Conservation (phyloP, 2,329 filamentous ascomycete genomes). For the Nannizziopsis arthrosporioides region DNA sequence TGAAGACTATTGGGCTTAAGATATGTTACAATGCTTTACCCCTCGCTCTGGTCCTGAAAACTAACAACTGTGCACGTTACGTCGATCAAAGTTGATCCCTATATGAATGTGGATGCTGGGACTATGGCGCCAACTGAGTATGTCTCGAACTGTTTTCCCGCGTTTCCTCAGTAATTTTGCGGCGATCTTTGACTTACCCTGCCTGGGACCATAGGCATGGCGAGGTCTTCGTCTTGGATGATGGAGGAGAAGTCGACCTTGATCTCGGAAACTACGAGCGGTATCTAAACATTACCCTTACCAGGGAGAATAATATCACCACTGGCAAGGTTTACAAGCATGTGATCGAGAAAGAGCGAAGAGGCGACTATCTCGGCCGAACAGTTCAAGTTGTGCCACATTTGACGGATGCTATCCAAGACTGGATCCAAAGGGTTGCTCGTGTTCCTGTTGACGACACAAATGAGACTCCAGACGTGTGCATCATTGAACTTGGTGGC, state of each 20-base stretch:
- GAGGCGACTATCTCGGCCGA: constrained; percentile 71
- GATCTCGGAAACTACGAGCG: constrained; percentile 68
- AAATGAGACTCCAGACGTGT: constrained; percentile 73
- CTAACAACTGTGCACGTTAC: constrained; percentile 42
- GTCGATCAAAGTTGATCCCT: constrained; percentile 60
- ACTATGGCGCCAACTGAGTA: constrained; percentile 57
- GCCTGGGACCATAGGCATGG: constrained; percentile 50
- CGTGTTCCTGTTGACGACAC: constrained; percentile 78
- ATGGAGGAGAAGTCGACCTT: constrained; percentile 66
- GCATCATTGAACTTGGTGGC: constrained; percentile 56
- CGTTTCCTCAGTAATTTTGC: background rate
- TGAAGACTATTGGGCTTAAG: constrained; percentile 70
- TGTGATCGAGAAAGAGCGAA: constrained; percentile 64
- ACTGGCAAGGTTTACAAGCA: constrained; percentile 91
- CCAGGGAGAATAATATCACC: constrained; percentile 86
- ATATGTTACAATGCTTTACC: constrained; percentile 40
- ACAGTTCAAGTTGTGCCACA: constrained; percentile 83
- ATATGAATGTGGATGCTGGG: constrained; percentile 66
- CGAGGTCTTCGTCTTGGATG: constrained; percentile 77
- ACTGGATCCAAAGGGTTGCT: constrained; percentile 82
- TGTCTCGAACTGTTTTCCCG: constrained; percentile 15
- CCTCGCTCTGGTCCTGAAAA: constrained; percentile 6
- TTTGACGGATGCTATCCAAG: constrained; percentile 64
- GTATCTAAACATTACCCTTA: constrained; percentile 72
- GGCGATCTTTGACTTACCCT: background rate